These are phyloP conservation scores for Dactylella cylindrospora DNA, from an alignment of 2,329 filamentous ascomycete species.

Conservation along the genomic window DNA sequence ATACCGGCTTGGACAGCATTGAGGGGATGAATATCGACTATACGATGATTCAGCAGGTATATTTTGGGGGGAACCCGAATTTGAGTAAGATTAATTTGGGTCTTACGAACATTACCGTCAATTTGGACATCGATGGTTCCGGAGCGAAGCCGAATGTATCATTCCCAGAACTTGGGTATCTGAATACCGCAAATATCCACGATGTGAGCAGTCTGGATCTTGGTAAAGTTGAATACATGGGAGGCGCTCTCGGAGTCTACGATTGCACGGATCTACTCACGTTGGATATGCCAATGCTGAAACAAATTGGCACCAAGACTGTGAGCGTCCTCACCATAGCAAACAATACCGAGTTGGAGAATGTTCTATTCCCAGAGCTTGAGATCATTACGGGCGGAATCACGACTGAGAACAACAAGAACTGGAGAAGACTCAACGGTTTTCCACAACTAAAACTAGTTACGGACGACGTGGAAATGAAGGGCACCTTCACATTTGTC, in stretches of 20 bases:
- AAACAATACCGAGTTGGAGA: constrained; percentile 20
- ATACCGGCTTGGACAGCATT: constrained; percentile 23
- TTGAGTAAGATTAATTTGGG: constrained; percentile 20
- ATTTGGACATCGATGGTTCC: constrained; percentile 30
- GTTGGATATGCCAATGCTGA: constrained; percentile 18
- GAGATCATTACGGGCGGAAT: constrained; percentile 28
- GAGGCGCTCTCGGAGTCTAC: constrained; percentile 37
- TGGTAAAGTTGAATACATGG: constrained; percentile 12
- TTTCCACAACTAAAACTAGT: constrained; percentile 28
- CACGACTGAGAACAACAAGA: constrained; percentile 23
- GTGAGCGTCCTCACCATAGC: constrained; percentile 38
- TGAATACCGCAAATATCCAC: constrained; percentile 41
- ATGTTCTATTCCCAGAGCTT: constrained; percentile 26
- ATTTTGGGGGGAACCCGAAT: constrained; percentile 34
- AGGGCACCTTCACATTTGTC: constrained; percentile 21
- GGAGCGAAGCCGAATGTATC: constrained; percentile 27
- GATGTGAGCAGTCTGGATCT: constrained; percentile 22
- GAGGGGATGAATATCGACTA: constrained; percentile 28
- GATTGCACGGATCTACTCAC: constrained; percentile 18
- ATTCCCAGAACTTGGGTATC: constrained; percentile 17
- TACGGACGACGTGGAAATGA: constrained; percentile 33
- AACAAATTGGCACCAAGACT: constrained; percentile 24
- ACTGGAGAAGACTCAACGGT: constrained; percentile 31
- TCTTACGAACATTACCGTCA: constrained; percentile 26
- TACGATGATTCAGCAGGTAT: constrained; percentile 29